Base-by-base conservation (phyloP, 371 early-diverging fungal species). In the Dipsacomyces acuminosporus region DNA sequence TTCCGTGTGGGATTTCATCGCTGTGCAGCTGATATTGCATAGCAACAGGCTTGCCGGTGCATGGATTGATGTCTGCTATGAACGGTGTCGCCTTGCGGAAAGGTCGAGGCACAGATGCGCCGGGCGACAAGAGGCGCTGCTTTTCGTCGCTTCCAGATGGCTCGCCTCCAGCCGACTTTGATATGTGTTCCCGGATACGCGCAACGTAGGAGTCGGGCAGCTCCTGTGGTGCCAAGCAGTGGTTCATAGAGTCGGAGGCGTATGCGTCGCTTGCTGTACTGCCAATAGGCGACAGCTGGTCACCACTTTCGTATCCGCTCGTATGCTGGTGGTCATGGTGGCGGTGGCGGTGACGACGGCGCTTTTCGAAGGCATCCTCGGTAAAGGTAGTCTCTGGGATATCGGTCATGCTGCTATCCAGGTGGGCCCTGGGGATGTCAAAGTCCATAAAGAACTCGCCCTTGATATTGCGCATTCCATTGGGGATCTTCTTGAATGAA, bases 371-470 rank as follows among this genome's bases (percentile, higher is more conserved):
- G n/a, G 62, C 59, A 19, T 45, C 48, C 26, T 67, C 58, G 35
- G 51, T 46, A 38, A 45, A 54, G n/a, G 36, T 21, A 0, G 57
- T 54, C 17, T 19, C 26, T 13, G 64, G 61, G 20, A 61, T 51
- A 20, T 51, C 61, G 19, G 51, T 45, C 13, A 53, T 50, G 14
- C 49, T 48, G 42, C 57, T 53, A n/a, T 66, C 67, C 2, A 66
- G 46, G 34, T 66, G 49, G 3, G 67, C 67, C 5, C 53, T 52
- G 0, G 67, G 67, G 2, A 66, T 48, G 14, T n/a, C 20, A 22
- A 66, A 66, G 11, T 46, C 30, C 35, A 66, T 18, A 19, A 66
- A 66, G 19, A 61, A 61, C 62, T 66, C 67, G 1, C 42, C n/a
- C 0, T 30, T 53, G 0, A 51, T 34, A 2, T 45, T 25, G 0